A percentile compares a stretch with the other conserved stretches of the same genome.
These are phyloP conservation scores for Plantago coronopus DNA, from an alignment of 305 asterid species.

Conservation along the genomic window DNA sequence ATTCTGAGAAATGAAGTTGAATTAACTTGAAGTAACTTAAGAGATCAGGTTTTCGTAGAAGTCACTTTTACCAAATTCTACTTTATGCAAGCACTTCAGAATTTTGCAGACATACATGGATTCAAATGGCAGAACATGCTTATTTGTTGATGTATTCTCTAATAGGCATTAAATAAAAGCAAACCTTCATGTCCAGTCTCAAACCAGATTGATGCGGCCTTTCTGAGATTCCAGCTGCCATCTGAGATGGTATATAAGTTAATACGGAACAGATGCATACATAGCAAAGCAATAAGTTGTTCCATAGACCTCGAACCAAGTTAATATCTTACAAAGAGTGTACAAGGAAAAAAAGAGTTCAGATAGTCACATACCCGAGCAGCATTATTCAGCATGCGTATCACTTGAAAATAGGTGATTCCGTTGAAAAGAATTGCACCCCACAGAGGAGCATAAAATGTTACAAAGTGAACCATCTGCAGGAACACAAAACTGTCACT, in stretches of 20 bases:
- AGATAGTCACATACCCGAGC: conserved; percentile 68
- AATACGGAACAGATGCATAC: conserved; percentile 20
- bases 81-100: no score
- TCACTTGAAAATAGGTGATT: conserved; percentile 91
- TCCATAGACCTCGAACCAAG: conserved; percentile 17
- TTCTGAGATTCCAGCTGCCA: conserved; percentile 94
- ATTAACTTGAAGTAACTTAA: background rate
- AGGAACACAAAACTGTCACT: conserved; percentile 23
- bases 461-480: conserved; percentile 85
- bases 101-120: no score
- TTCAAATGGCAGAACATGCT: no score
- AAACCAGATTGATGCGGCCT: conserved; percentile 62
- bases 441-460: conserved; percentile 97
- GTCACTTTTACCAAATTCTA: background rate
- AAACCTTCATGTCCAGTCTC: conserved; percentile 81
- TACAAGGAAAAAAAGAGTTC: conserved; percentile 19
- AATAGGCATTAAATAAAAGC: conserved; percentile 17
- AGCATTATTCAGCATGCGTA: conserved; percentile 95
- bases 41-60: conserved; percentile 11
- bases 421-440: conserved; percentile 96
- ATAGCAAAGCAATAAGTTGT: background rate
- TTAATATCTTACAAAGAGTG: conserved; percentile 21
- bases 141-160: background rate
- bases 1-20: background rate
- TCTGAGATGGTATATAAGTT: conserved; percentile 45